Evolutionary conservation across 768 basidiomycete genomes (phyloP).

Genomic region (Leccinum disarticulatum): DNA sequence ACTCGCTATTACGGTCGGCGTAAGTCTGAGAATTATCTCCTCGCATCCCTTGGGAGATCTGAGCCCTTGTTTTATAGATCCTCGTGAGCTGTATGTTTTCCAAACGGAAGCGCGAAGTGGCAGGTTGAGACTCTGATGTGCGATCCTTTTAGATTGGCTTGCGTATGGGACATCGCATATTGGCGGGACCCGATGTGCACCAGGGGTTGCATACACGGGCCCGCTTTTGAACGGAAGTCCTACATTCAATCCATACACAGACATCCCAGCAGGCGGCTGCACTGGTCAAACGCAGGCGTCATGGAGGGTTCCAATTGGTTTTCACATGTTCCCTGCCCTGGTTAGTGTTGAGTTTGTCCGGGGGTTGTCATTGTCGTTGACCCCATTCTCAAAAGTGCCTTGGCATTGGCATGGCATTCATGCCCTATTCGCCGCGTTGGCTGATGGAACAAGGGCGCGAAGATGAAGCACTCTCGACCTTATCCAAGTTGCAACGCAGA

Average conservation of each 20-base stretch:
- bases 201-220: conserved; percentile 28
- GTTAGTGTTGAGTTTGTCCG: conserved; percentile 24
- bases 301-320: conserved; percentile 37
- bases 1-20: conserved; percentile 37
- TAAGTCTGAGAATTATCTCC: conserved; percentile 14
- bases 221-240: conserved; percentile 32
- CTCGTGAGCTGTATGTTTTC: conserved; percentile 31
- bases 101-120: neutral
- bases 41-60: neutral
- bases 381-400: conserved; percentile 21
- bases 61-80: conserved; percentile 18
- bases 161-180: conserved; percentile 35
- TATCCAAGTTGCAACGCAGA: conserved; percentile 37
- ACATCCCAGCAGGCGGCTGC: conserved; percentile 33
- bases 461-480: conserved; percentile 35
- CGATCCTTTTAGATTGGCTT: conserved; percentile 28
- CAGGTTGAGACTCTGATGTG: neutral
- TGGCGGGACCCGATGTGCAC: conserved; percentile 34
- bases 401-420: conserved; percentile 32
- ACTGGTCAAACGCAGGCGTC: conserved; percentile 33
- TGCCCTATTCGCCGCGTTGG: conserved; percentile 47
- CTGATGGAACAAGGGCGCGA: conserved; percentile 38
- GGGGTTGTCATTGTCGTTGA: neutral
- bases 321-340: conserved; percentile 40
- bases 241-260: conserved; percentile 29